phyloP scores from a whole-genome alignment of 1,139 yeast species.

The Petasospora fabianii region DNA sequence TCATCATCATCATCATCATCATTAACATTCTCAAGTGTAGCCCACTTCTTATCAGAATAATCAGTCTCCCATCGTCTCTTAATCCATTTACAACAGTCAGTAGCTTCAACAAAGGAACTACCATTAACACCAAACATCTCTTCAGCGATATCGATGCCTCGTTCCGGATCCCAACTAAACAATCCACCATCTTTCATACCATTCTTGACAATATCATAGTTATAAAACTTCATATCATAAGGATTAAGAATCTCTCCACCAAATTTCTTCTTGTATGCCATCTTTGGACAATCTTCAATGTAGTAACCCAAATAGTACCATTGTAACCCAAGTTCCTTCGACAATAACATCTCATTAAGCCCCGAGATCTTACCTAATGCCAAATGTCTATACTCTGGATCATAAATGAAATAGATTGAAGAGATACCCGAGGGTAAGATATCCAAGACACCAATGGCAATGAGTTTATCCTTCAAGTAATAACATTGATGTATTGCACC shows the following conservation, averaged over 20 bases:
- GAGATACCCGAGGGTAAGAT: constrained; percentile 74
- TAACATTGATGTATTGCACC: constrained; percentile 78
- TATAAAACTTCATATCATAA: constrained; percentile 20
- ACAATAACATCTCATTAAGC: constrained; percentile 59
- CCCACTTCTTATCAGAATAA: background rate
- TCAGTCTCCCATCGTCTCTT: background rate
- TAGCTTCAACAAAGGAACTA: background rate
- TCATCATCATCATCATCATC: constrained; percentile 2
- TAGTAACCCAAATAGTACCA: constrained; percentile 76
- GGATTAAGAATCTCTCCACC: constrained; percentile 70
- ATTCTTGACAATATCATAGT: constrained; percentile 1
- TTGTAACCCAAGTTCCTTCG: constrained; percentile 34
- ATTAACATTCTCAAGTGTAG: background rate
- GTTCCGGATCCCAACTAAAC: constrained; percentile 4
- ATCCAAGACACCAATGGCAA: constrained; percentile 79
- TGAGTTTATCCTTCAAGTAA: constrained; percentile 55
- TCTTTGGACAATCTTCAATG: constrained; percentile 73
- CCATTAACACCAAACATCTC: constrained; percentile 8
- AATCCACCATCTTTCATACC: constrained; percentile 7
- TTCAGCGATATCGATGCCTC: constrained; percentile 3
- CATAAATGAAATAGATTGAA: constrained; percentile 86
- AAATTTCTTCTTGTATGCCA: constrained; percentile 77
- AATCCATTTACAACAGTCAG: background rate
- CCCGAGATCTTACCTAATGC: constrained; percentile 81
- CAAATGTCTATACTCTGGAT: constrained; percentile 68